phyloP scores from a whole-genome alignment of 2,329 filamentous ascomycete species.

The Leptographium radiaticola region DNA sequence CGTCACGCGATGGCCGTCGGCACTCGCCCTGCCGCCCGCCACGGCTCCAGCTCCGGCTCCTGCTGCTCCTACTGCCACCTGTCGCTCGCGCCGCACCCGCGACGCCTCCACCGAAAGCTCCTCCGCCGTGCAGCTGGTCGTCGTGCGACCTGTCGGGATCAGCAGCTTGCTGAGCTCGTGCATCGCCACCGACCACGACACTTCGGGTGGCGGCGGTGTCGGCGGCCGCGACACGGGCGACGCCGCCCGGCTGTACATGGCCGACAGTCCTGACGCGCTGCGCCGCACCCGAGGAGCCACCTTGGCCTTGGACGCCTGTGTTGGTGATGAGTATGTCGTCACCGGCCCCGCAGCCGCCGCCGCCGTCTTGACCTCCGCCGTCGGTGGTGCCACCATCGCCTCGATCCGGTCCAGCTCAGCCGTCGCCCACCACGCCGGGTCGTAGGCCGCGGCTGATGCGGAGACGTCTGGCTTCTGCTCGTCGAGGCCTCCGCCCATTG shows the following conservation, averaged over 20 bases:
- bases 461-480: too few relatives aligned
- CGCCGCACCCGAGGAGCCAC: constrained; percentile 53
- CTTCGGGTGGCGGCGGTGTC: constrained; percentile 63
- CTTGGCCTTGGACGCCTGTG: constrained; percentile 74
- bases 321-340: constrained; percentile 75
- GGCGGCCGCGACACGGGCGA: constrained; percentile 26
- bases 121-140: constrained; percentile 61
- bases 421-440: constrained; percentile 59
- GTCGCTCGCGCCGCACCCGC: constrained; percentile 47
- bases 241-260: constrained; percentile 19
- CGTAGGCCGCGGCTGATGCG: constrained; percentile 32
- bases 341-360: constrained; percentile 41
- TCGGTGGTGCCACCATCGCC: constrained; percentile 34
- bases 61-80: constrained; percentile 33
- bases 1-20: constrained; percentile 20
- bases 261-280: constrained; percentile 43
- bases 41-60: constrained; percentile 51
- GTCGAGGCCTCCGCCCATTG: constrained; percentile 31
- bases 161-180: constrained; percentile 72
- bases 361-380: constrained; percentile 29
- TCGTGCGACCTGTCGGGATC: constrained; percentile 63
- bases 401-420: constrained; percentile 58
- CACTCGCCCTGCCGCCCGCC: constrained; percentile 24
- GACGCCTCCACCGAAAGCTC: constrained; percentile 63
- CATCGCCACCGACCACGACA: constrained; percentile 75